Evolutionary conservation across 768 basidiomycete species (phyloP).

Genomic region (Russula dissimulans): DNA sequence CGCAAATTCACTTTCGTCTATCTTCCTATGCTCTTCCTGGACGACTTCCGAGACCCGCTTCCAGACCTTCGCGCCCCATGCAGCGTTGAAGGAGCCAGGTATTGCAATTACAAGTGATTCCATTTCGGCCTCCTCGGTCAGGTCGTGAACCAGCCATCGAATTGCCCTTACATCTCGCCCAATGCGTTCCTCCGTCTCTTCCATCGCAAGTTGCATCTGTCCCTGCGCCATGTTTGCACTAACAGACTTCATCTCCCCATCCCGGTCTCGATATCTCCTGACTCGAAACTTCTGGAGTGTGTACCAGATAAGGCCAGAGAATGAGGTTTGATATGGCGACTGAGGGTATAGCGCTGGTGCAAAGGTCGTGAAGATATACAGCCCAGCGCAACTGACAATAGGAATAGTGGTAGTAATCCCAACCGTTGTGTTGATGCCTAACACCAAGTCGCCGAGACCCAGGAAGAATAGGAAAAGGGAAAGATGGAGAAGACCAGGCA

Average conservation of each 20-base stretch:
- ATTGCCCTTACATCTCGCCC: not conserved
- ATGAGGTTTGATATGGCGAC: conserved; percentile 4
- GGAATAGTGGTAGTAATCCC: not conserved
- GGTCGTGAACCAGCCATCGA: not conserved
- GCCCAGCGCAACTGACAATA: not conserved
- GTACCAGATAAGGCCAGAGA: conserved; percentile 5
- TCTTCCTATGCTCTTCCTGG: no score
- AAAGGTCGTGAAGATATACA: conserved; percentile 12
- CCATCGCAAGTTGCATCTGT: conserved; percentile 3
- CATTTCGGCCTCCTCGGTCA: not conserved
- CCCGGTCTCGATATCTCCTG: not conserved
- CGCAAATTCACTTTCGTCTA: no score
- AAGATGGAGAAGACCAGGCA: not conserved
- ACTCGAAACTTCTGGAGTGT: not conserved
- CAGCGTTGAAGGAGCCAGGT: not conserved
- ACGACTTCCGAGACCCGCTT: no score
- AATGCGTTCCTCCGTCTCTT: not conserved
- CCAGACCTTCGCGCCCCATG: no score
- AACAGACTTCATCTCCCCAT: not conserved
- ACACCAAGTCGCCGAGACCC: conserved; percentile 33
- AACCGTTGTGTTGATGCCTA: conserved; percentile 21
- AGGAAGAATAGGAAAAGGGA: not conserved
- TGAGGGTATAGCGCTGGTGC: not conserved
- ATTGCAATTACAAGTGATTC: not conserved
- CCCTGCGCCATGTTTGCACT: not conserved